A percentile compares a stretch with the other conserved stretches of the same genome.
These are phyloP conservation scores for Acacia melanoxylon DNA, from an alignment of 306 rosid species.

Conservation along the genomic window DNA sequence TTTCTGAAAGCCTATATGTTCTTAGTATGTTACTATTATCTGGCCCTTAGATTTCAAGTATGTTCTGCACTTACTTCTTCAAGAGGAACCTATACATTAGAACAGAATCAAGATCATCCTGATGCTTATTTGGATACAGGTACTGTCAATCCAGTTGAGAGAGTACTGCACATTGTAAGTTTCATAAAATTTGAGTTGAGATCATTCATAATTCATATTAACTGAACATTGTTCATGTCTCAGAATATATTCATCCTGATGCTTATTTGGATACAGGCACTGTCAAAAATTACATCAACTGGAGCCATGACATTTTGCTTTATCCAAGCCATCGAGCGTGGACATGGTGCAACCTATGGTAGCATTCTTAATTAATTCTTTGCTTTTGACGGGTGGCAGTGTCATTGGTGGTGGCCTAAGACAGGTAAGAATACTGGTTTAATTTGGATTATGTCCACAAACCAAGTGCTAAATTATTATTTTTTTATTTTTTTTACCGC, in stretches of 20 bases:
- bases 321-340: constrained; percentile 91
- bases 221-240: neutral
- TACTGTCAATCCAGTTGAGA: no score
- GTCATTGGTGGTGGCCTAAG: constrained; percentile 47
- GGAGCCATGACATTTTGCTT: constrained; percentile 99
- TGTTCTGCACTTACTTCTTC: constrained; percentile 3
- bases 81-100: no score
- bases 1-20: no score
- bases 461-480: neutral
- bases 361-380: constrained; percentile 53
- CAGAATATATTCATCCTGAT: constrained; percentile 14
- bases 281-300: constrained; percentile 90
- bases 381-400: neutral
- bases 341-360: constrained; percentile 81
- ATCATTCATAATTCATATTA: neutral
- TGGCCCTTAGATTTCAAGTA: no score
- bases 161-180: no score
- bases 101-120: no score
- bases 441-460: neutral
- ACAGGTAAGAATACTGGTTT: constrained; percentile 49
- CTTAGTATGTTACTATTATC: no score
- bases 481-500: neutral
- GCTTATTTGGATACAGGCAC: constrained; percentile 60
- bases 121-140: no score
- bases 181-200: constrained; percentile 17